These are phyloP conservation scores for Yueomyces sp. DNA, from an alignment of 805 yeast genomes.

Conservation along the genomic window DNA sequence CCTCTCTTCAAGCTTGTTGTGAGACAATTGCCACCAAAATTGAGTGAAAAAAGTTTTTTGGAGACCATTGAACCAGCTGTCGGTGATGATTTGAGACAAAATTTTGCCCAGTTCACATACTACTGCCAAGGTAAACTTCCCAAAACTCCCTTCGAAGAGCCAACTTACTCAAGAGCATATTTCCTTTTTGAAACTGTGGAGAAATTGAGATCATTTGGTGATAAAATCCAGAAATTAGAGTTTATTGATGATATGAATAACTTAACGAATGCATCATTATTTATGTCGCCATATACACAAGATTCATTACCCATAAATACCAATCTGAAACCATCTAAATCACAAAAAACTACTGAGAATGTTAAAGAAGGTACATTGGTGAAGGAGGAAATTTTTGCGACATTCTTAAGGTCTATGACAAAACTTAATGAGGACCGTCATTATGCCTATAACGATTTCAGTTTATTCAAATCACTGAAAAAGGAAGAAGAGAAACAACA, in stretches of 20 bases:
- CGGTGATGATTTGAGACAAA: constrained; percentile 10
- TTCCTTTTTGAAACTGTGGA: constrained; percentile 24
- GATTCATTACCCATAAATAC: constrained; percentile 1
- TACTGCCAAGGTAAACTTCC: constrained; percentile 21
- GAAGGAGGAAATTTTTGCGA: constrained; percentile 18
- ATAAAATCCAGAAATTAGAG: constrained; percentile 17
- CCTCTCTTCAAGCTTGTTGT: constrained; percentile 20
- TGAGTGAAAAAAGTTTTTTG: constrained; percentile 24
- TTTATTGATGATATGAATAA: constrained; percentile 21
- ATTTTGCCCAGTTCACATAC: constrained; percentile 21
- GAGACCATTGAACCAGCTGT: constrained; percentile 11
- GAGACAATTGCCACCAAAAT: constrained; percentile 33
- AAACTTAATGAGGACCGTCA: constrained; percentile 10
- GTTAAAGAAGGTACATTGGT: constrained; percentile 21
- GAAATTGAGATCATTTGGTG: constrained; percentile 21
- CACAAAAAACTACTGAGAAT: constrained; percentile 3
- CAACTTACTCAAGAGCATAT: constrained; percentile 32
- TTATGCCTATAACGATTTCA: constrained; percentile 14
- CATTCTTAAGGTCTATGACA: constrained; percentile 19
- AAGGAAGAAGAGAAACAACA: constrained; percentile 15
- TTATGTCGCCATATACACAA: constrained; percentile 14
- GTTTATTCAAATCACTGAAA: constrained; percentile 17
- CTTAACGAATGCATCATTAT: constrained; percentile 8
- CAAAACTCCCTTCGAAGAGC: constrained; percentile 22
- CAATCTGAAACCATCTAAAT: background rate